Evolutionary conservation across 2,329 filamentous ascomycete genomes (phyloP).

Genomic region (Mycocentrospora acerina): DNA sequence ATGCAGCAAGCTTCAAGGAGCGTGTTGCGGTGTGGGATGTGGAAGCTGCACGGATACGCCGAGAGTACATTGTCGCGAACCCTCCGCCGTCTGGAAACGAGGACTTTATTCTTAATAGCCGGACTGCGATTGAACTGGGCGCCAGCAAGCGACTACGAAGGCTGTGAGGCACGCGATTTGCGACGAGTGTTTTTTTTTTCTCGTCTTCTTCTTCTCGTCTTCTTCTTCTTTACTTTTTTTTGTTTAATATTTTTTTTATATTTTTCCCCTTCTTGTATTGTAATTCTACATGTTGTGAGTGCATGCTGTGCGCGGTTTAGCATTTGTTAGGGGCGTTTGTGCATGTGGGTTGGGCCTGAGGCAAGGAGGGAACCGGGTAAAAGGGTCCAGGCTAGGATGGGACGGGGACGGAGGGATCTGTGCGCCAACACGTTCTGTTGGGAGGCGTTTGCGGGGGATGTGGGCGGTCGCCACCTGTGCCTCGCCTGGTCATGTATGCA

Average conservation of each 20-base stretch:
- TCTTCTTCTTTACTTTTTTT: neutral
- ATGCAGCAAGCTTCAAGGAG: slow-evolving; percentile 61
- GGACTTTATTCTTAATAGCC: slow-evolving; percentile 33
- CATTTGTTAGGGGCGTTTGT: slow-evolving; percentile 27
- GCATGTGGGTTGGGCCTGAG: slow-evolving; percentile 1
- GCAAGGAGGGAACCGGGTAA: slow-evolving; percentile 8
- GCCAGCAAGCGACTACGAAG: slow-evolving; percentile 38
- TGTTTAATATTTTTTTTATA: slow-evolving; percentile 1
- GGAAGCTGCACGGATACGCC: slow-evolving; percentile 55
- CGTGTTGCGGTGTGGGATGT: slow-evolving; percentile 72
- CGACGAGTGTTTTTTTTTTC: too few species aligned
- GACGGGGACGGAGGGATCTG: too few species aligned
- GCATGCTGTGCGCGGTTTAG: slow-evolving; percentile 20
- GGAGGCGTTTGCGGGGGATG: slow-evolving; percentile 6
- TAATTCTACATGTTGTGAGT: slow-evolving; percentile 18
- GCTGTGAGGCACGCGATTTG: slow-evolving; percentile 19
- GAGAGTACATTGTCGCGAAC: slow-evolving; percentile 44
- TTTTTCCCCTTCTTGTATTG: slow-evolving; percentile 13
- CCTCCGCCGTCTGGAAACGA: slow-evolving; percentile 34
- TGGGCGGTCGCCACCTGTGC: neutral
- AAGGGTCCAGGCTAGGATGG: slow-evolving; percentile 3
- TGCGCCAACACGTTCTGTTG: slow-evolving; percentile 1
- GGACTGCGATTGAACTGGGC: slow-evolving; percentile 42
- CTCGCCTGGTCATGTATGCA: neutral
- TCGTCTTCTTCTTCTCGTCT: neutral